Base-by-base conservation (phyloP, 2,329 filamentous ascomycete genomes). In the Xylariaceae sp. region DNA sequence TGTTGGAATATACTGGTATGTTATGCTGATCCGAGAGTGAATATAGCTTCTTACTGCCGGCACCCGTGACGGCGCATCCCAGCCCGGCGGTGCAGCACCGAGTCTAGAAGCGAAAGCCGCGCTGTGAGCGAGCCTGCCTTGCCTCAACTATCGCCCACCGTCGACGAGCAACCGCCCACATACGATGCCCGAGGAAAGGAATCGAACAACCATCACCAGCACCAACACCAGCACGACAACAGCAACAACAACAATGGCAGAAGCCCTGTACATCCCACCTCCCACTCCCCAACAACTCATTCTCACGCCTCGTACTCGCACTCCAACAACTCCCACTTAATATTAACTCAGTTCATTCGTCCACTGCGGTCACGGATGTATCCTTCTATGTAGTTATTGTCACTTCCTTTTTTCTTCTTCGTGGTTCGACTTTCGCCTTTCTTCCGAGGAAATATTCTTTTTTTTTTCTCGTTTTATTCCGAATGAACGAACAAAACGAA, bases 11-110 rank as follows among this genome's bases (percentile, higher is more conserved):
- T 2, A 4, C 19, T 47, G 3, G 11, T 2, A 29, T 6, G 31
- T 6, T 19, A 45, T 41, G 11, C 35, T 37, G 35, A 37, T 37
- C 35, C 37, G 58, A 65, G 51, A 64, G 50, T 30, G 32, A 6
- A 12, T 47, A 7, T 37, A 69, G 70, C 70, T 84, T 39, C 67
- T 84, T 57, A 81, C 79, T 9, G 77, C 75, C 9, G 77, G 68
- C 3, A 72, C 32, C 48, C 64, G 54, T 26, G 67, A 68, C 8
- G 67, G 64, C 55, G 57, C 62, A 2, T 72, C 76, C 1, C 74
- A 79, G 44, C 73, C 76, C 65, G 69, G 81, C 41, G 74, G 74
- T 44, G 75, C 75, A 4, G 78, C 75, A 11, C 69, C 82, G n/a
- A 77, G 76, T 39, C 70, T 71, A 48, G 72, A 75, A 58, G 72